These are phyloP conservation scores for Sclerotiophoma versabilis DNA, from an alignment of 2,329 filamentous ascomycete genomes.

Conservation along the genomic window DNA sequence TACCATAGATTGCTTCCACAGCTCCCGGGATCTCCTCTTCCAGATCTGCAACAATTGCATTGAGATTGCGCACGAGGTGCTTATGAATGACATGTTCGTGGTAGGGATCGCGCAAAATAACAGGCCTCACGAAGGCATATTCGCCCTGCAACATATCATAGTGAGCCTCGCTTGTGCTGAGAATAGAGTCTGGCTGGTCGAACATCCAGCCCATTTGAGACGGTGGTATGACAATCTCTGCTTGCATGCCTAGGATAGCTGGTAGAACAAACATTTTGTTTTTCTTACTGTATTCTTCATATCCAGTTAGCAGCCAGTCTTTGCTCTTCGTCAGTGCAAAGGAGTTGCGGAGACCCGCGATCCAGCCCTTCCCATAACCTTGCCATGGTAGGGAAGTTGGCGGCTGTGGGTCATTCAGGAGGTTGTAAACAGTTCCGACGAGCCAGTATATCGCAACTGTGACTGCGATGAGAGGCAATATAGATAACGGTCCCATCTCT, in stretches of 20 bases:
- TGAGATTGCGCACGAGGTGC: slow-evolving; percentile 50
- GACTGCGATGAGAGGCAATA: background rate
- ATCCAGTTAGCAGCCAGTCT: slow-evolving; percentile 32
- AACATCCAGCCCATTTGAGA: slow-evolving; percentile 51
- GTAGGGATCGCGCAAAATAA: slow-evolving; percentile 48
- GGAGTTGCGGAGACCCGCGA: slow-evolving; percentile 28
- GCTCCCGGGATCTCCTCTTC: slow-evolving; percentile 47
- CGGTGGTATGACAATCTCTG: slow-evolving; percentile 46
- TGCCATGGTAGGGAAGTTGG: slow-evolving; percentile 33
- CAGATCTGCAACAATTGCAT: slow-evolving; percentile 47
- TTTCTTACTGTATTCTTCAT: slow-evolving; percentile 34
- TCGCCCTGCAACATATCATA: slow-evolving; percentile 49
- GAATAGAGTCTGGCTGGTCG: slow-evolving; percentile 52
- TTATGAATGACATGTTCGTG: slow-evolving; percentile 54
- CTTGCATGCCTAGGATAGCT: slow-evolving; percentile 27
- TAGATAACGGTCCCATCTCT: background rate
- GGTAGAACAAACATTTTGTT: slow-evolving; percentile 38
- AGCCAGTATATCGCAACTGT: background rate
- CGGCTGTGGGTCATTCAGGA: background rate
- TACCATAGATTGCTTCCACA: slow-evolving; percentile 48
- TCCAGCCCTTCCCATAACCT: slow-evolving; percentile 36
- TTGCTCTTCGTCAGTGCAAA: slow-evolving; percentile 30
- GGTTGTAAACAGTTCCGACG: background rate
- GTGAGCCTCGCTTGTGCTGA: slow-evolving; percentile 48
- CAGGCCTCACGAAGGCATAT: slow-evolving; percentile 48